Conservation (phyloP, 192 early-diverging fungal genomes). For the Piromyces finnis region DNA sequence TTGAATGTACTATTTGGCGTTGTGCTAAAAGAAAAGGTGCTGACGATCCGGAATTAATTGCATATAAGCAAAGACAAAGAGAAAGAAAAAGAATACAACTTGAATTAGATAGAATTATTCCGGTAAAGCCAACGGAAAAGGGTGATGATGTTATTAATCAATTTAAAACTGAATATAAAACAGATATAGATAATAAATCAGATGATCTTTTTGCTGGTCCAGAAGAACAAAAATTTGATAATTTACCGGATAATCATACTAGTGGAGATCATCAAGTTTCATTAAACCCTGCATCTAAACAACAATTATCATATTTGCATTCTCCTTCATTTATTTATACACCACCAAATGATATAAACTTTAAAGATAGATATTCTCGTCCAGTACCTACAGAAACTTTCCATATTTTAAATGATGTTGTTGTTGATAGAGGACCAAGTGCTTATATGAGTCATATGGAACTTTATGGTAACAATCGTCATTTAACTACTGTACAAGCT, state of each 20-base stretch:
- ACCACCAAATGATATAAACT: not conserved
- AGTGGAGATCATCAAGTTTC: not conserved
- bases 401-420: slow-evolving; percentile 87
- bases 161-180: not conserved
- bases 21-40: not conserved
- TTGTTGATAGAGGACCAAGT: slow-evolving; percentile 81
- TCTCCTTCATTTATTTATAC: not conserved
- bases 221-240: not conserved
- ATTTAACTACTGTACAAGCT: slow-evolving; percentile 88
- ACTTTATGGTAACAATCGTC: slow-evolving; percentile 68
- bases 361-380: not conserved
- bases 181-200: slow-evolving; percentile 5
- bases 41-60: not conserved
- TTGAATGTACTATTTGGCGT: slow-evolving; percentile 77
- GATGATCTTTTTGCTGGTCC: slow-evolving; percentile 16
- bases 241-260: not conserved
- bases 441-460: slow-evolving; percentile 71
- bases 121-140: not conserved
- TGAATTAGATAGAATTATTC: not conserved
- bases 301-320: not conserved
- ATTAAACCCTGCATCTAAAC: not conserved
- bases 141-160: not conserved
- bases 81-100: slow-evolving; percentile 1
- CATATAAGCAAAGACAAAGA: not conserved
- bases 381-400: slow-evolving; percentile 56